phyloP scores from a whole-genome alignment of 2,329 filamentous ascomycete species.

The Elsinoe arachidis region DNA sequence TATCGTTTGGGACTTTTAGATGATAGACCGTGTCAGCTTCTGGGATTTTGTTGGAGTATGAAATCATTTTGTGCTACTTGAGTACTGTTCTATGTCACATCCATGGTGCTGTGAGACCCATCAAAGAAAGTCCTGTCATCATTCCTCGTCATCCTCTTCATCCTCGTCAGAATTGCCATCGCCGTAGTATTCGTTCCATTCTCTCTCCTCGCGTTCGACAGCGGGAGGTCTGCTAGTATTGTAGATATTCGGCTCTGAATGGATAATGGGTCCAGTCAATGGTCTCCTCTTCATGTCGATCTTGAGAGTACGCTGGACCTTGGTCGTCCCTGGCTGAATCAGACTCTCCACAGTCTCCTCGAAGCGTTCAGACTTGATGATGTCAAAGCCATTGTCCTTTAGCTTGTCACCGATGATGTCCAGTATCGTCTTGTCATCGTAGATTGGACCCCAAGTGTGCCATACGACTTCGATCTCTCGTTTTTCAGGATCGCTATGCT shows the following conservation, averaged over 20 bases:
- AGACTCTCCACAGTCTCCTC: not conserved
- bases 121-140: too few relatives aligned
- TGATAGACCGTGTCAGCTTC: too few relatives aligned
- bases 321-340: not conserved
- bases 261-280: not conserved
- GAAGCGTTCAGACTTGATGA: not conserved
- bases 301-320: not conserved
- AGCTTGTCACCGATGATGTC: conserved; percentile 4
- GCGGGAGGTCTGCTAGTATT: not conserved
- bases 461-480: conserved; percentile 1
- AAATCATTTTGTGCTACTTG: too few relatives aligned
- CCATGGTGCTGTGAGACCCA: too few relatives aligned
- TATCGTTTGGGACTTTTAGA: too few relatives aligned
- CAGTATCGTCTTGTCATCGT: conserved; percentile 7
- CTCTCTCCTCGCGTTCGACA: not conserved
- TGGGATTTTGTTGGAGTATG: too few relatives aligned
- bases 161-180: not conserved
- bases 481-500: not conserved
- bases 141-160: too few relatives aligned
- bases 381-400: conserved; percentile 1
- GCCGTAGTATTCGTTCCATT: not conserved
- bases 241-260: not conserved
- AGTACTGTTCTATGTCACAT: too few relatives aligned
- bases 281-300: not conserved
- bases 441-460: not conserved